These are phyloP conservation scores for Meyerozyma guilliermondii DNA, from an alignment of 1,139 yeast species.

Conservation along the genomic window DNA sequence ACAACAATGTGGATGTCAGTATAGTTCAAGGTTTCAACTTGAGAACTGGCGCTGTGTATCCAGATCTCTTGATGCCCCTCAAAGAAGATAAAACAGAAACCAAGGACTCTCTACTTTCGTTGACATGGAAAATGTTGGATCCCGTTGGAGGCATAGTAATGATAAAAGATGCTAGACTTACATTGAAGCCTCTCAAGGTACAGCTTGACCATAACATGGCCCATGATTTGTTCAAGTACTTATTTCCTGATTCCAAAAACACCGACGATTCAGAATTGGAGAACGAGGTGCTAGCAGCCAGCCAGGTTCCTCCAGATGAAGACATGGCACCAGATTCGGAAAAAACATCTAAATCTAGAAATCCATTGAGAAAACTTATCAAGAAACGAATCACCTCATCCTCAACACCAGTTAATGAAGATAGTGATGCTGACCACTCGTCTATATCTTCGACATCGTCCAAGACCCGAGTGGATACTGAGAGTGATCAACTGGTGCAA, in stretches of 20 bases:
- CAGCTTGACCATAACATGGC: conserved; percentile 72
- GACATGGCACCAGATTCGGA: conserved; percentile 1
- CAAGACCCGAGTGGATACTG: background rate
- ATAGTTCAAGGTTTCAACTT: conserved; percentile 73
- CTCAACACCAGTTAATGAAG: background rate
- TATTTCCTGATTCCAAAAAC: conserved; percentile 50
- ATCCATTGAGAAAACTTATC: conserved; percentile 12
- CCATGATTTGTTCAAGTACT: conserved; percentile 53
- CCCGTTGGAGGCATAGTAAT: conserved; percentile 87
- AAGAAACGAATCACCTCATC: background rate
- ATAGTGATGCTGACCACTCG: background rate
- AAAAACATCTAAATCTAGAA: conserved; percentile 6
- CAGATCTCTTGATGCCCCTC: conserved; percentile 65
- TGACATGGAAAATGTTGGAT: conserved; percentile 69
- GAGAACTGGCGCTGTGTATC: conserved; percentile 55
- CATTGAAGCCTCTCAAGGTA: conserved; percentile 62
- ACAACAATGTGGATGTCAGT: conserved; percentile 53
- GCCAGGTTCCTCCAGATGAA: conserved; percentile 3
- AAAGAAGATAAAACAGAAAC: conserved; percentile 11
- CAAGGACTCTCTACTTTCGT: conserved; percentile 38
- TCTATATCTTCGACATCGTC: conserved; percentile 1
- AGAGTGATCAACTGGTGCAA: background rate
- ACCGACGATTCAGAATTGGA: conserved; percentile 2
- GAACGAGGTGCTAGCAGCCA: conserved; percentile 7
- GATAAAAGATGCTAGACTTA: conserved; percentile 40